Base-by-base conservation (phyloP, 1,284 basidiomycete genomes). In the Papiliotrema nemorosa region DNA sequence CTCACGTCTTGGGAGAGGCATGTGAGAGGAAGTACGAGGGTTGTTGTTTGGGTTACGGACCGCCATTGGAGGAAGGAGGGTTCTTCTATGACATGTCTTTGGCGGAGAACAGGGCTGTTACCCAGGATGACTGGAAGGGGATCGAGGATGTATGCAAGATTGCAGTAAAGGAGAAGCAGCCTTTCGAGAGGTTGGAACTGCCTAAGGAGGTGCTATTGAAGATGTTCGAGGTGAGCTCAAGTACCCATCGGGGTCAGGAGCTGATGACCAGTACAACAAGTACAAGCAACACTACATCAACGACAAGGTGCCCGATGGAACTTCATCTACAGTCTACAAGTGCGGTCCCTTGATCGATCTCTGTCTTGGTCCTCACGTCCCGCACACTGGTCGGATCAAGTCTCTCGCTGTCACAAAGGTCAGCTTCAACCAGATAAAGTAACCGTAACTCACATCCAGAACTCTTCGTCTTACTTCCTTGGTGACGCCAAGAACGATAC, bases 341-440 rank as follows among this genome's bases (percentile, higher is more conserved):
- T 98, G 96, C 72, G 96, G 96, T 26, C 93, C 96, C 39, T 92
- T 99, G 86, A 86, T 99, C 54, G 96, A 99, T 77, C 81, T 99
- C 41, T 99, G 96, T 71, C 82, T 93, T 34, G 96, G 96, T 36
- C 94, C 96, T 27, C 94, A 98, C 73, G 90, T 98, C 54, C 93
- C 96, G 7, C 91, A 98, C 76, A 97, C 94, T 0, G 93, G 94
- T 48, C 87, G 87, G 64, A 97, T 99, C 79, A 99, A 98, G 81
- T 86, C 92, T 1, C 84, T 96, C 66, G 90, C 93, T 81, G 80
- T 97, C 60, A 91, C 90, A 55, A 97, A 97, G 79, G 89, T 88
- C 40, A 33, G 76, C 54, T 20, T 3, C 31, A n/a, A 20, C 18
- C 18, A 16, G 4, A 6, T 18, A 24, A 33, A 47, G 33, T 22